Percentiles rank a stretch among this genome's conserved stretches.
These are phyloP conservation scores for Fusarium longipes DNA, from an alignment of 2,329 filamentous ascomycete genomes.

Conservation along the genomic window DNA sequence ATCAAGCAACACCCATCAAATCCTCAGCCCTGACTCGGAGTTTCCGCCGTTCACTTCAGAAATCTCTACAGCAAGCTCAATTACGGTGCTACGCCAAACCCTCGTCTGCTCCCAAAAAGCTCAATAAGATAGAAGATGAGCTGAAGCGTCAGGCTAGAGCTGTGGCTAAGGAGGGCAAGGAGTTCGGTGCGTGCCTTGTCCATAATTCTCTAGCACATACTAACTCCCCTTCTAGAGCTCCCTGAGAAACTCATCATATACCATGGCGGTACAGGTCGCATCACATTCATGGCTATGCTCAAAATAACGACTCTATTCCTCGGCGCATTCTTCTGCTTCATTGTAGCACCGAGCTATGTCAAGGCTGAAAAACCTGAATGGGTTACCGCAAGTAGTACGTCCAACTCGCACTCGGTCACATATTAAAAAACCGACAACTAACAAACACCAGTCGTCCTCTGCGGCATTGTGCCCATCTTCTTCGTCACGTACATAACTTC, in stretches of 20 bases:
- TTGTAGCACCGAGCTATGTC: slow-evolving; percentile 71
- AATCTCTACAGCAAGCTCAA: slow-evolving; percentile 42
- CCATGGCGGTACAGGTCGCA: slow-evolving; percentile 75
- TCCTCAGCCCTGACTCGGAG: slow-evolving; percentile 21
- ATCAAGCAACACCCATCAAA: background rate
- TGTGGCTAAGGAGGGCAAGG: slow-evolving; percentile 37
- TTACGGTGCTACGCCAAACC: slow-evolving; percentile 45
- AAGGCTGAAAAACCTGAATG: slow-evolving; percentile 53
- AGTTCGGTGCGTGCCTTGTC: slow-evolving; percentile 23
- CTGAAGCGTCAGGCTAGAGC: slow-evolving; percentile 46
- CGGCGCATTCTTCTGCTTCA: slow-evolving; percentile 72
- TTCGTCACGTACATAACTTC: slow-evolving; percentile 73
- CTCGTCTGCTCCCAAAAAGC: slow-evolving; percentile 14
- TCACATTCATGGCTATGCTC: slow-evolving; percentile 74
- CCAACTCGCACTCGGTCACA: background rate
- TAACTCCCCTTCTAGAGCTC: slow-evolving; percentile 53
- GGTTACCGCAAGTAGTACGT: slow-evolving; percentile 55
- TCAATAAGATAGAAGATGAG: slow-evolving; percentile 41
- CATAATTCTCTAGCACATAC: no score
- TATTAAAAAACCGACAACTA: background rate
- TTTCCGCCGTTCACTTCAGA: slow-evolving; percentile 38
- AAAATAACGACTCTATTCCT: slow-evolving; percentile 78
- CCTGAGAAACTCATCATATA: slow-evolving; percentile 76
- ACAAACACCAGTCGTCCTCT: slow-evolving; percentile 62
- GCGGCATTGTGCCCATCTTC: slow-evolving; percentile 72